These are phyloP conservation scores for Sugiyamaella smithiae DNA, from an alignment of 805 yeast species.

Conservation along the genomic window DNA sequence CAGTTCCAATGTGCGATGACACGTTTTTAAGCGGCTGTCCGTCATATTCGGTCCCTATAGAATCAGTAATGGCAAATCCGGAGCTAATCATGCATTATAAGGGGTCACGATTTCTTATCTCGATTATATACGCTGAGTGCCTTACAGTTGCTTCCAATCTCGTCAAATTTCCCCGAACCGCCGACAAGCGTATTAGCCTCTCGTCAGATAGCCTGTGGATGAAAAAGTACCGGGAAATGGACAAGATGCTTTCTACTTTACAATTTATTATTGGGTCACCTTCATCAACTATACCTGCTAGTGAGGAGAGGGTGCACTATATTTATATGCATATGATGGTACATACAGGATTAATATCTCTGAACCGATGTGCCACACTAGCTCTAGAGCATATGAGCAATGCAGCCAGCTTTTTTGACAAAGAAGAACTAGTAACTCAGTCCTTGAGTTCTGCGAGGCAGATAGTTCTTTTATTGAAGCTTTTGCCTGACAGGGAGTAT, in stretches of 20 bases:
- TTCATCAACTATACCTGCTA: neutral
- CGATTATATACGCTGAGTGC: constrained; percentile 4
- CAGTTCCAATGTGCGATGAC: constrained; percentile 3
- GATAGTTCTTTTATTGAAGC: neutral
- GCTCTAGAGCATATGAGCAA: constrained; percentile 3
- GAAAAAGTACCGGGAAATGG: constrained; percentile 6
- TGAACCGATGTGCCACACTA: constrained; percentile 2
- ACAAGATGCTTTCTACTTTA: constrained; percentile 1
- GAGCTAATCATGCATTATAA: neutral
- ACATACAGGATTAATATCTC: neutral
- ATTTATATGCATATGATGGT: constrained; percentile 7
- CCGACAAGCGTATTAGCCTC: neutral
- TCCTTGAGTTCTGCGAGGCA: neutral
- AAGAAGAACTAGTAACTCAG: neutral
- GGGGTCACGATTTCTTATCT: neutral
- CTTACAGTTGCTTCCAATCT: neutral
- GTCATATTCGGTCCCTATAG: constrained; percentile 1
- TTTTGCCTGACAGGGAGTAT: neutral
- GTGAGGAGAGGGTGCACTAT: neutral
- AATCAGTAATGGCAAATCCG: neutral
- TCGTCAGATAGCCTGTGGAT: neutral
- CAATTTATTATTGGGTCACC: constrained; percentile 4
- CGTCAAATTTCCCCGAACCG: neutral
- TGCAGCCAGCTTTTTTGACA: neutral
- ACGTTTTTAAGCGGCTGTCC: neutral